Conservation (phyloP, 2,329 filamentous ascomycete genomes). For the Aspergillus hortae region DNA sequence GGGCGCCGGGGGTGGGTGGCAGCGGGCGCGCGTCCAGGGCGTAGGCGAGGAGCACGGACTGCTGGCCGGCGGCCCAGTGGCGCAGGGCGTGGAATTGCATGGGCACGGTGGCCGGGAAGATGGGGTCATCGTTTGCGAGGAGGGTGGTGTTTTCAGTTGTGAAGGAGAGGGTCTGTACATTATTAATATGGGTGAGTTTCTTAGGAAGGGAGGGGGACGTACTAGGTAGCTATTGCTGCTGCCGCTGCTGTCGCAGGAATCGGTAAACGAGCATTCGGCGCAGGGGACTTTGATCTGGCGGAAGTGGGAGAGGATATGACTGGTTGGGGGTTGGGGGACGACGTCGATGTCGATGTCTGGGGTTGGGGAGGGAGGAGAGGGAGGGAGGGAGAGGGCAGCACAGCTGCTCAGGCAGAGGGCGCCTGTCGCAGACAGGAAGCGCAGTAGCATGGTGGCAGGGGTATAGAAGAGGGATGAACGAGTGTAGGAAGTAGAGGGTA, state of each 20-base stretch:
- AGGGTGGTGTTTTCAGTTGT: conserved; percentile 25
- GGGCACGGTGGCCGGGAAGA: conserved; percentile 26
- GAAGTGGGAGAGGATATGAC: background rate
- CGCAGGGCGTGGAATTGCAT: conserved; percentile 26
- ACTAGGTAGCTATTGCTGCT: conserved; percentile 13
- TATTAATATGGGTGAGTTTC: background rate
- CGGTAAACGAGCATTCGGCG: conserved; percentile 15
- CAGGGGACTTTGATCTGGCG: conserved; percentile 15
- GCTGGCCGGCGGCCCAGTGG: conserved; percentile 11
- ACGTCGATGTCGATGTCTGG: background rate
- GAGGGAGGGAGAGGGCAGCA: conserved; percentile 5
- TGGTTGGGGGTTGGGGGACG: background rate
- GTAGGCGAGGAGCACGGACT: conserved; percentile 20
- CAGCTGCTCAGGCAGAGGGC: conserved; percentile 7
- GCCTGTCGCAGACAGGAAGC: conserved; percentile 10
- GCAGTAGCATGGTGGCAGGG: conserved; percentile 11
- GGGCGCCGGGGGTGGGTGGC: conserved; percentile 13
- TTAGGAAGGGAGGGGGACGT: background rate
- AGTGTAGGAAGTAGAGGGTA: background rate
- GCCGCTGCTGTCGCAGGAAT: conserved; percentile 6
- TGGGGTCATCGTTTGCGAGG: conserved; percentile 24
- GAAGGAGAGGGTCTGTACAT: conserved; percentile 24
- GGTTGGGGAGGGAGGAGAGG: background rate
- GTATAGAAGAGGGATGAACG: background rate
- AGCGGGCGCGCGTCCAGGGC: conserved; percentile 22